Conservation (phyloP, 1,284 basidiomycete species). For the Pseudozyma thailandica region DNA sequence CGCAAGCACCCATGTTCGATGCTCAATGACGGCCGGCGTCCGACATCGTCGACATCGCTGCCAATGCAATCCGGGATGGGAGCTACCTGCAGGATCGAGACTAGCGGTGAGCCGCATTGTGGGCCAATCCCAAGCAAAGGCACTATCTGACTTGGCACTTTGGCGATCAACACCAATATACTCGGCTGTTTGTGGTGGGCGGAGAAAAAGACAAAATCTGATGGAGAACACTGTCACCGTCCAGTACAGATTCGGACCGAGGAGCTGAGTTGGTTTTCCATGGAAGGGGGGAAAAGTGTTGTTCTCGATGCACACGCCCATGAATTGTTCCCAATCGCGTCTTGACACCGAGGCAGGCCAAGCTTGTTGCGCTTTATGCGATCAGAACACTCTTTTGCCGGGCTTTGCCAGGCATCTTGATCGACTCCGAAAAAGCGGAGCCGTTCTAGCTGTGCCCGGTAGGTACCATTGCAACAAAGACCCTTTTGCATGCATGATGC, state of each 20-base stretch:
- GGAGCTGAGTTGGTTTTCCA: neutral
- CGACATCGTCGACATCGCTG: too few species aligned
- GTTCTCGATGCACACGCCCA: neutral
- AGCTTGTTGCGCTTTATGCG: too few species aligned
- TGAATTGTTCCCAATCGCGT: slow-evolving; percentile 4
- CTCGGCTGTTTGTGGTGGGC: neutral
- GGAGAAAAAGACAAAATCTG: too few species aligned
- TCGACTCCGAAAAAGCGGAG: neutral
- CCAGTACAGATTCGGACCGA: too few species aligned
- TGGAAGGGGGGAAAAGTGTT: neutral
- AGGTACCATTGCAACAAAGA: neutral
- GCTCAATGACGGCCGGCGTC: neutral
- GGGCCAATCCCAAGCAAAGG: neutral
- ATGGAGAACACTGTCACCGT: too few species aligned
- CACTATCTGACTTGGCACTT: neutral
- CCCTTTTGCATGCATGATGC: too few species aligned
- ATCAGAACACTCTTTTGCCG: neutral
- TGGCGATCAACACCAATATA: neutral
- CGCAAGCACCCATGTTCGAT: neutral
- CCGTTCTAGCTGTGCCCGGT: neutral
- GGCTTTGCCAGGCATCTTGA: neutral
- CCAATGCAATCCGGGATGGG: too few species aligned
- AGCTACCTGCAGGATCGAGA: neutral
- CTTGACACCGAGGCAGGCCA: neutral
- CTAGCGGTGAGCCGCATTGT: neutral